phyloP scores from a whole-genome alignment of 2,329 filamentous ascomycete genomes.

The Arthrobotrys musiformis region DNA sequence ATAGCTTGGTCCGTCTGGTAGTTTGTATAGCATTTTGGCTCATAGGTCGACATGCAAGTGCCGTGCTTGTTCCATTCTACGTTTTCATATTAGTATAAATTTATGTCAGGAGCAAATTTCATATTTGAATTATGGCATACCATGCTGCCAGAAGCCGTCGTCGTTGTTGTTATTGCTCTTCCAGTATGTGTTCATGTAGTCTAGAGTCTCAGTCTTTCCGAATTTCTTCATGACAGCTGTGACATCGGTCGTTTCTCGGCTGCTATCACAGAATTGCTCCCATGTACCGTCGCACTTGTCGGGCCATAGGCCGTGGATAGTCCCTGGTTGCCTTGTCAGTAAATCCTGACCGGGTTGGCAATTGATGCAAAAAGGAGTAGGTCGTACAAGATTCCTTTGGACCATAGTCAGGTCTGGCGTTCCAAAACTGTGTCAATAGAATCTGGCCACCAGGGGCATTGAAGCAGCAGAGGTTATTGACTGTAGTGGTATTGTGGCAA shows the following conservation, averaged over 20 bases:
- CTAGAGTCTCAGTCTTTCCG: conserved; percentile 69
- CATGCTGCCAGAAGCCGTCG: conserved; percentile 76
- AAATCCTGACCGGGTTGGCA: background rate
- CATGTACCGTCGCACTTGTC: conserved; percentile 74
- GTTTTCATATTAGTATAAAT: background rate
- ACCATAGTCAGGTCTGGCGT: conserved; percentile 72
- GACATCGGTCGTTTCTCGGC: conserved; percentile 74
- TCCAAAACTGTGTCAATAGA: conserved; percentile 82
- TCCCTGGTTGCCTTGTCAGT: conserved; percentile 27
- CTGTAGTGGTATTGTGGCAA: conserved; percentile 72
- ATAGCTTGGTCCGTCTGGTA: conserved; percentile 73
- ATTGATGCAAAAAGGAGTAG: background rate
- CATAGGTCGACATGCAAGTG: conserved; percentile 73
- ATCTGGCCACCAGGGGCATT: conserved; percentile 77
- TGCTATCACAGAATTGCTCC: conserved; percentile 72
- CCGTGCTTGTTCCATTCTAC: conserved; percentile 75
- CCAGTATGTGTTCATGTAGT: conserved; percentile 78
- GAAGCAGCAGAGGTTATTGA: conserved; percentile 78
- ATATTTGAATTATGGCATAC: conserved; percentile 62
- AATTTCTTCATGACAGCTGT: conserved; percentile 70
- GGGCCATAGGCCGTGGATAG: conserved; percentile 64
- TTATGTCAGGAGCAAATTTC: background rate
- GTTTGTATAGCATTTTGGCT: conserved; percentile 73
- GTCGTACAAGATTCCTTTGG: conserved; percentile 78
- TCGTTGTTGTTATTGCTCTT: conserved; percentile 74